A percentile compares a stretch with the other conserved stretches of the same genome.
Conservation (phyloP, 306 rosid genomes). For the Trifolium subterraneum region DNA sequence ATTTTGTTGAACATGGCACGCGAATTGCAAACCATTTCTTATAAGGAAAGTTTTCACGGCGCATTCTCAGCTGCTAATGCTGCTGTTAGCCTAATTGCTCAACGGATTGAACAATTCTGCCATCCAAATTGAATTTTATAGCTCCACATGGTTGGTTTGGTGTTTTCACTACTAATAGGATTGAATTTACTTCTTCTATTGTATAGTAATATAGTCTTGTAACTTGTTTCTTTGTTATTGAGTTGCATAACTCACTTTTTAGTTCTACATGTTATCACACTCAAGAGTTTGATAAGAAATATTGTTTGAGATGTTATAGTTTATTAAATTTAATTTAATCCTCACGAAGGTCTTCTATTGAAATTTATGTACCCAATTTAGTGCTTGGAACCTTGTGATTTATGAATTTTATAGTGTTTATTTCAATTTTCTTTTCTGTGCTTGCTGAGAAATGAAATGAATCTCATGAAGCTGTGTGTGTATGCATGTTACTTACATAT, state of each 20-base stretch:
- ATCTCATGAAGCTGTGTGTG: not conserved
- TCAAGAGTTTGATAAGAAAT: not conserved
- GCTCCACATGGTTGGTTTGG: not conserved
- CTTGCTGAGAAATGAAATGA: not conserved
- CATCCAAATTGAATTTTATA: conserved; percentile 36
- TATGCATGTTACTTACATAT: not conserved
- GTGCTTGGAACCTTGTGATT: not conserved
- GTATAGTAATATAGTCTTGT: not conserved
- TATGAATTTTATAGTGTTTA: not conserved
- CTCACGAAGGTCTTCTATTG: not conserved
- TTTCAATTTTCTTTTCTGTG: not conserved
- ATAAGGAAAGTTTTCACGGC: conserved; percentile 95
- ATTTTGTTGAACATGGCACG: conserved; percentile 80
- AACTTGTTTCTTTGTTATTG: not conserved
- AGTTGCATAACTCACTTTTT: not conserved
- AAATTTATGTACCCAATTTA: not conserved
- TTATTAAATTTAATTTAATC: too few species aligned
- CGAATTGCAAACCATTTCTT: conserved; percentile 73
- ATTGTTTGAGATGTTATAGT: not conserved
- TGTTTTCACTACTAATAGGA: conserved; percentile 14
- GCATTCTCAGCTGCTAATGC: conserved; percentile 97
- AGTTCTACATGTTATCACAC: not conserved
- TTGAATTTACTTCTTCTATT: not conserved
- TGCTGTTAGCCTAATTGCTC: conserved; percentile 76
- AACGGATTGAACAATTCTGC: conserved; percentile 58